phyloP scores from a whole-genome alignment of 2,329 filamentous ascomycete genomes.

The Botryotinia globosa region DNA sequence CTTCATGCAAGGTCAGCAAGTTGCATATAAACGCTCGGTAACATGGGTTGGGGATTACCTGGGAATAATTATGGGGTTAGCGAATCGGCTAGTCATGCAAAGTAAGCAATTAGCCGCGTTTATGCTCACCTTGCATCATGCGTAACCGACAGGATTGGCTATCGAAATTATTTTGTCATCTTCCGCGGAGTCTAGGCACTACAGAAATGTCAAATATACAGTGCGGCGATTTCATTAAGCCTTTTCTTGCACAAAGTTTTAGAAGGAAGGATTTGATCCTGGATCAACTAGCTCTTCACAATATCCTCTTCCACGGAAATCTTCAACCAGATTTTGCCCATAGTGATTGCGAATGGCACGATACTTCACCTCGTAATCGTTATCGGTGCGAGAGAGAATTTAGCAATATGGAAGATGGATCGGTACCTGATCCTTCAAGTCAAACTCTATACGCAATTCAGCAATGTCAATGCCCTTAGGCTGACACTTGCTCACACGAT shows the following conservation, averaged over 20 bases:
- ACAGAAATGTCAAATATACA: neutral
- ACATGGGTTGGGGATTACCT: neutral
- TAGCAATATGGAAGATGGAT: neutral
- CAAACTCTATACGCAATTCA: neutral
- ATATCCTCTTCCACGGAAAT: neutral
- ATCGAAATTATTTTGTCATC: neutral
- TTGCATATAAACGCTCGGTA: neutral
- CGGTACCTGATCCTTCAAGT: neutral
- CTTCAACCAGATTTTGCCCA: too few relatives aligned
- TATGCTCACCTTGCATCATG: slow-evolving; percentile 4
- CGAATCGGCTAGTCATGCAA: neutral
- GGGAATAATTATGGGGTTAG: neutral
- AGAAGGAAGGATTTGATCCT: neutral
- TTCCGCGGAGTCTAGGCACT: neutral
- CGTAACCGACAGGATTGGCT: neutral
- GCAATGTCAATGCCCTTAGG: neutral
- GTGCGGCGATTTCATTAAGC: neutral
- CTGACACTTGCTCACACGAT: neutral
- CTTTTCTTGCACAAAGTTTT: neutral
- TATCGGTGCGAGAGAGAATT: neutral
- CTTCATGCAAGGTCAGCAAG: slow-evolving; percentile 1
- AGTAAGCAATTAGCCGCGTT: neutral
- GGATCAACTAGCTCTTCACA: neutral
- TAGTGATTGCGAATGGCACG: neutral
- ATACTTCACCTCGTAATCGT: neutral